A percentile compares a stretch with the other conserved stretches of the same genome.
phyloP scores from a whole-genome alignment of 208 protist genomes.

The Leishmania major region DNA sequence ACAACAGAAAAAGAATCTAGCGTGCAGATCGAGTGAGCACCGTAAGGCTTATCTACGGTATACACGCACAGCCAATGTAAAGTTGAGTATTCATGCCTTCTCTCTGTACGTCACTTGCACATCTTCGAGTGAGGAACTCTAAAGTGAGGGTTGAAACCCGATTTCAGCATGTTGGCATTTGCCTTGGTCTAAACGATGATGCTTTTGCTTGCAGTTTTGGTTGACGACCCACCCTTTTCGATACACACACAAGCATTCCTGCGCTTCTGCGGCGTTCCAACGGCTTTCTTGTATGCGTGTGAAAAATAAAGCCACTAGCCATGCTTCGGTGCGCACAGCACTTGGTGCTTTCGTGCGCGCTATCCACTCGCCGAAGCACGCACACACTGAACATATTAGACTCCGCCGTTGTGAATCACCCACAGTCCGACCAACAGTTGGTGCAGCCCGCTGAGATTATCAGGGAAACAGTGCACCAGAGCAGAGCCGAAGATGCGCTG shows the following conservation, averaged over 20 bases:
- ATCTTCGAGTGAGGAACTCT: not conserved
- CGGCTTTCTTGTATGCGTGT: not conserved
- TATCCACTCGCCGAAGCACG: not conserved
- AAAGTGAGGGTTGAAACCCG: not conserved
- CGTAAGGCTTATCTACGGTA: not conserved
- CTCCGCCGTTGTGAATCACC: not conserved
- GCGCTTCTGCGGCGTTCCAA: not conserved
- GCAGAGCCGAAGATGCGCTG: conserved; percentile 5
- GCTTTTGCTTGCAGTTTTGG: not conserved
- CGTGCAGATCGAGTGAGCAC: not conserved
- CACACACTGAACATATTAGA: not conserved
- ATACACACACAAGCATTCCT: not conserved
- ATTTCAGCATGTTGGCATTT: not conserved
- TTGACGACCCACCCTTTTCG: not conserved
- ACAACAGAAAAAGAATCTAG: not conserved
- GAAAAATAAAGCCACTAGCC: not conserved
- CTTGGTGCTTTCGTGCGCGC: not conserved
- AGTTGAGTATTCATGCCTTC: not conserved
- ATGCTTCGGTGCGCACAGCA: conserved; percentile 15
- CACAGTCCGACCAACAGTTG: not conserved
- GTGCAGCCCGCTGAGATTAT: conserved; percentile 52
- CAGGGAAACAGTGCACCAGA: conserved; percentile 37
- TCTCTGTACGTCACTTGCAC: not conserved
- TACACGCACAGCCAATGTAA: not conserved
- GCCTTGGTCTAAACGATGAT: not conserved